Percentiles rank a stretch among this genome's conserved stretches.
These are phyloP conservation scores for Penicillium sp. DNA, from an alignment of 2,329 filamentous ascomycete genomes.

Conservation along the genomic window DNA sequence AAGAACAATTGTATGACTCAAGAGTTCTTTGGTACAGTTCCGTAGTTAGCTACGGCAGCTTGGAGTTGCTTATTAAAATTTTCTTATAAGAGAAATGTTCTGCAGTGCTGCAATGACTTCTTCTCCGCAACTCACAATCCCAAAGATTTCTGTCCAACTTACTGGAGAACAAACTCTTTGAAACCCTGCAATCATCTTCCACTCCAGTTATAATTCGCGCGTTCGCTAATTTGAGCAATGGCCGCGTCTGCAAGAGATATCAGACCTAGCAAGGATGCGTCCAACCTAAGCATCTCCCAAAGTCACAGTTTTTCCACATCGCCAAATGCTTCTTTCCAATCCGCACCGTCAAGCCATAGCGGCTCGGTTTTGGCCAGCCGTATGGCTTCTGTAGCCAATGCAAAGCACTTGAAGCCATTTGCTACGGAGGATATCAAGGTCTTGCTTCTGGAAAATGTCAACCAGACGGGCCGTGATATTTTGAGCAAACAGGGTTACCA, in stretches of 20 bases:
- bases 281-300: constrained; percentile 56
- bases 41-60: background rate
- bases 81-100: constrained; percentile 9
- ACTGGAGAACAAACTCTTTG: background rate
- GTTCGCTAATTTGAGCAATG: constrained; percentile 18
- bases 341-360: constrained; percentile 69
- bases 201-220: background rate
- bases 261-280: constrained; percentile 33
- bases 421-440: constrained; percentile 97
- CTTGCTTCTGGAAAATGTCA: constrained; percentile 92
- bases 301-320: constrained; percentile 74
- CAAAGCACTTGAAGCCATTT: constrained; percentile 91
- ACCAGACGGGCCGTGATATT: constrained; percentile 84
- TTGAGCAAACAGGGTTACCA: constrained; percentile 88
- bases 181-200: background rate
- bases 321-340: constrained; percentile 75
- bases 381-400: constrained; percentile 50
- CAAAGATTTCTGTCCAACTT: background rate
- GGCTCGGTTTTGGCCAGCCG: constrained; percentile 49
- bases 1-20: constrained; percentile 6
- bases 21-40: background rate
- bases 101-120: background rate
- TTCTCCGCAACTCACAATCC: background rate
- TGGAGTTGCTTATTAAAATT: constrained; percentile 6
- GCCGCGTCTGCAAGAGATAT: constrained; percentile 43